Evolutionary conservation across 352 stramenopile genomes (phyloP).

Genomic region (Pythium coloratum): DNA sequence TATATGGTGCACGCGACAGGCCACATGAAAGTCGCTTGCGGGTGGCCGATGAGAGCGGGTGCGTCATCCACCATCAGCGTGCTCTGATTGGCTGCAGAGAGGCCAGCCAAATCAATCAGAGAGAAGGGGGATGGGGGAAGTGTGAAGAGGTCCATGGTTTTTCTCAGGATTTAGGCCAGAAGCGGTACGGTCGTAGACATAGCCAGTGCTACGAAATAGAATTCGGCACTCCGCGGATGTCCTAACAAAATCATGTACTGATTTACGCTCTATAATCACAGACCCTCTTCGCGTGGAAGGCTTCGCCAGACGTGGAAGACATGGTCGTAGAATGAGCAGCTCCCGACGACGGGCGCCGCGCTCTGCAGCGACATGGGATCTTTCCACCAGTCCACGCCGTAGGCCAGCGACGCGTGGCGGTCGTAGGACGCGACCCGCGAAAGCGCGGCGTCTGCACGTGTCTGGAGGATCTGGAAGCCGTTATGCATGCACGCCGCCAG

Average conservation of each 20-base stretch:
- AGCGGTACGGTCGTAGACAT: slow-evolving; percentile 1
- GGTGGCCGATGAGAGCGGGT: slow-evolving; percentile 11
- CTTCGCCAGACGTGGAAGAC: slow-evolving; percentile 69
- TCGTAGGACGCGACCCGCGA: slow-evolving; percentile 41
- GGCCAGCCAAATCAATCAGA: slow-evolving; percentile 9
- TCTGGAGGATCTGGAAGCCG: slow-evolving; percentile 74
- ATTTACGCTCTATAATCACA: slow-evolving; percentile 6
- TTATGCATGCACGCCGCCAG: slow-evolving; percentile 87
- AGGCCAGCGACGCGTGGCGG: slow-evolving; percentile 75
- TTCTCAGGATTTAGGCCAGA: slow-evolving; percentile 9
- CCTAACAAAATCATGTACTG: slow-evolving; percentile 6
- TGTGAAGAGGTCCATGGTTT: background rate
- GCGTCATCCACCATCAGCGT: slow-evolving; percentile 8
- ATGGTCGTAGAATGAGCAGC: slow-evolving; percentile 84
- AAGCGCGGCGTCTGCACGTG: slow-evolving; percentile 18
- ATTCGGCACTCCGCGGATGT: background rate
- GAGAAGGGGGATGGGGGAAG: background rate
- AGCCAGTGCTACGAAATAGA: background rate
- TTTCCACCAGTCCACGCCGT: slow-evolving; percentile 83
- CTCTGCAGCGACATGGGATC: slow-evolving; percentile 39
- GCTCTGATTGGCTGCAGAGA: slow-evolving; percentile 14
- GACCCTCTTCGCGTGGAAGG: background rate
- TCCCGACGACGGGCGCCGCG: slow-evolving; percentile 53
- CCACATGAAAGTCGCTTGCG: background rate
- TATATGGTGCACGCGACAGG: background rate